A percentile compares a stretch with the other conserved stretches of the same genome.
Evolutionary conservation across 2,329 filamentous ascomycete species (phyloP).

Genomic region (Sclerotinia sclerotiorum): DNA sequence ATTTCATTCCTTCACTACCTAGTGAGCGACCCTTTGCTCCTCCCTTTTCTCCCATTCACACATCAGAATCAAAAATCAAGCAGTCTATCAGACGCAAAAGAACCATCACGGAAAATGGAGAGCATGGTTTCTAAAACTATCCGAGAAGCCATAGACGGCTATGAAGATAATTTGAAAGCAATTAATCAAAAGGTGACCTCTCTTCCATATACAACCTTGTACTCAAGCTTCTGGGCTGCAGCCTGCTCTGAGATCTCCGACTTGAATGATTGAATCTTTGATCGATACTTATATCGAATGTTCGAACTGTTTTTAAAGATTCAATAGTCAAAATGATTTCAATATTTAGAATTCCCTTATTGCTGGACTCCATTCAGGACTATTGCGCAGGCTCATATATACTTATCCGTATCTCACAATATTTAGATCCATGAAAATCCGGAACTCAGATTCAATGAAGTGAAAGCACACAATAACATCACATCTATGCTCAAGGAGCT

Average conservation of each 20-base stretch:
- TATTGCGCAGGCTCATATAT: too few relatives aligned
- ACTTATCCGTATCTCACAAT: neutral
- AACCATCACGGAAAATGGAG: slow-evolving; percentile 1
- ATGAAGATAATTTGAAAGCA: slow-evolving; percentile 20
- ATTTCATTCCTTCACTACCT: neutral
- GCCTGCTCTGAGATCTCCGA: too few relatives aligned
- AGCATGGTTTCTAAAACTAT: neutral
- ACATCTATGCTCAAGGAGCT: slow-evolving; percentile 46
- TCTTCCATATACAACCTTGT: neutral
- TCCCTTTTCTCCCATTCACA: neutral
- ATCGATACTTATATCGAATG: too few relatives aligned
- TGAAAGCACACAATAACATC: slow-evolving; percentile 52
- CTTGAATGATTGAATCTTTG: too few relatives aligned
- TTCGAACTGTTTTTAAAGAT: too few relatives aligned
- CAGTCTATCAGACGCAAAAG: neutral
- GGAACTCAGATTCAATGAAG: slow-evolving; percentile 53
- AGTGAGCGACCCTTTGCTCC: neutral
- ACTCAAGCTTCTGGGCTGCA: too few relatives aligned
- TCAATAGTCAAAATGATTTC: too few relatives aligned
- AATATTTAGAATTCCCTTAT: too few relatives aligned
- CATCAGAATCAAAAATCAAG: neutral
- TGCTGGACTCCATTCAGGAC: too few relatives aligned
- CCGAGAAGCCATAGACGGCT: slow-evolving; percentile 11
- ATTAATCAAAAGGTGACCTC: slow-evolving; percentile 23
- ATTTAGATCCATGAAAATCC: slow-evolving; percentile 48